Base-by-base conservation (phyloP, 2,329 filamentous ascomycete species). In the Teratosphaeria nubilosa region DNA sequence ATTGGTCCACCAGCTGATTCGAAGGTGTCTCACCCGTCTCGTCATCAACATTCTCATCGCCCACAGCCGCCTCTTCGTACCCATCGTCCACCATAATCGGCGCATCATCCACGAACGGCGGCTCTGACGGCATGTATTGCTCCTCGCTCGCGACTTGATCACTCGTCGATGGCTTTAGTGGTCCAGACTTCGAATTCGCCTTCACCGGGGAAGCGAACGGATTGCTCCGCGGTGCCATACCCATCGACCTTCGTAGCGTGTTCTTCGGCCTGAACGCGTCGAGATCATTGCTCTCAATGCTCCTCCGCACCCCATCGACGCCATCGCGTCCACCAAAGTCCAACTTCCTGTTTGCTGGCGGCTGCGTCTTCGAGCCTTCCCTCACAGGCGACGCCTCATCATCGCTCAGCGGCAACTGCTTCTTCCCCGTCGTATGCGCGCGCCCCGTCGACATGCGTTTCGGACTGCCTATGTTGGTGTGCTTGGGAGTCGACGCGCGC, bases 401-500 rank as follows among this genome's bases (percentile, higher is more conserved):
- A 13, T 58, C 59, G 30, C 53, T 48, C 1, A 34, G 11, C 7
- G 56, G 53, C 14, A 58, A 31, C 25, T 25, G 53, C 14, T 54
- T 31, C 34, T 57, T 59, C 54, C 61, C 55, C 30, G 58, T 58
- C 58, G 66, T 54, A 62, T 60, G 37, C 51, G 78, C 81, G 31
- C 77, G 80, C 56, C 86, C 71, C 53, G 80, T 80, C 4, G 81
- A 83, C 64, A 83, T 84, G 58, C 80, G 79, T 61, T 83, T 79
- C 27, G 86, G 84, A 0, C 86, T 86, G 27, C 77, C 77, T 56
- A 80, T 76, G 34, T 79, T 74, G 3, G 85, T 86, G 71, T 87
- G 88, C 57, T 81, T 77, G 1, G 86, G 86, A 2, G 86, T 88
- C 63, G 64, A 82, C 74, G 79, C 72, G 69, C 74, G 70, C 59